These are phyloP conservation scores for Geotrichum aggregatum DNA, from an alignment of 1,139 yeast species.

Conservation along the genomic window DNA sequence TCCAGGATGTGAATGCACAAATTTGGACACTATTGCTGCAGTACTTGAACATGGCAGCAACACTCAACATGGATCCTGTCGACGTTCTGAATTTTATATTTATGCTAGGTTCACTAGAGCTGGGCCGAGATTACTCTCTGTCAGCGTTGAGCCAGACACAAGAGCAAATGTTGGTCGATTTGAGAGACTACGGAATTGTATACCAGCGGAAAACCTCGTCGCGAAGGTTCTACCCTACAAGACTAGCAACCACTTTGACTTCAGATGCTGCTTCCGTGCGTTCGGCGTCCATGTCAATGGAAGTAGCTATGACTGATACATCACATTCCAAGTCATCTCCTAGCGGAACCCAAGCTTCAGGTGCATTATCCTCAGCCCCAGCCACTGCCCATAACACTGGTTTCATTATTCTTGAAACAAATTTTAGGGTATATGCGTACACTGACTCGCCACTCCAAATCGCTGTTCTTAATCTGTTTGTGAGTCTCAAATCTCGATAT, in stretches of 20 bases:
- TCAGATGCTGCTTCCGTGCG: slow-evolving; percentile 52
- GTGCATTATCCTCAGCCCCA: slow-evolving; percentile 28
- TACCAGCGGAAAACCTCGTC: slow-evolving; percentile 65
- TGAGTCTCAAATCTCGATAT: slow-evolving; percentile 77
- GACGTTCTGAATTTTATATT: slow-evolving; percentile 91
- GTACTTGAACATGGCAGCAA: slow-evolving; percentile 79
- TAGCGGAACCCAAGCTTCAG: slow-evolving; percentile 5
- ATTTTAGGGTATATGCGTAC: slow-evolving; percentile 87
- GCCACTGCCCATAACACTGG: slow-evolving; percentile 44
- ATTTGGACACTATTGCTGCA: slow-evolving; percentile 89
- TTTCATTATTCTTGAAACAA: slow-evolving; percentile 84
- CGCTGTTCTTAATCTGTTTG: slow-evolving; percentile 84
- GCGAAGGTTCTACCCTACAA: slow-evolving; percentile 78
- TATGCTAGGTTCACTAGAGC: slow-evolving; percentile 84
- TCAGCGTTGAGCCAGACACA: slow-evolving; percentile 75
- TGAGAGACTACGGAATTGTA: slow-evolving; percentile 86
- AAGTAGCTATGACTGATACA: slow-evolving; percentile 30
- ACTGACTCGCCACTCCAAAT: slow-evolving; percentile 94
- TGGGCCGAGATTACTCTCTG: slow-evolving; percentile 80
- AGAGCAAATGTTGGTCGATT: slow-evolving; percentile 78
- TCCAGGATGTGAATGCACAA: slow-evolving; percentile 91
- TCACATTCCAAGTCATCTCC: slow-evolving; percentile 25
- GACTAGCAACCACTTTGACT: slow-evolving; percentile 85
- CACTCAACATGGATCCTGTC: slow-evolving; percentile 88
- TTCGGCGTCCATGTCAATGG: slow-evolving; percentile 34